Evolutionary conservation across 768 basidiomycete genomes (phyloP), one percentile per base, ranked within the genome.

Genomic region (Hericium rajendrae): DNA sequence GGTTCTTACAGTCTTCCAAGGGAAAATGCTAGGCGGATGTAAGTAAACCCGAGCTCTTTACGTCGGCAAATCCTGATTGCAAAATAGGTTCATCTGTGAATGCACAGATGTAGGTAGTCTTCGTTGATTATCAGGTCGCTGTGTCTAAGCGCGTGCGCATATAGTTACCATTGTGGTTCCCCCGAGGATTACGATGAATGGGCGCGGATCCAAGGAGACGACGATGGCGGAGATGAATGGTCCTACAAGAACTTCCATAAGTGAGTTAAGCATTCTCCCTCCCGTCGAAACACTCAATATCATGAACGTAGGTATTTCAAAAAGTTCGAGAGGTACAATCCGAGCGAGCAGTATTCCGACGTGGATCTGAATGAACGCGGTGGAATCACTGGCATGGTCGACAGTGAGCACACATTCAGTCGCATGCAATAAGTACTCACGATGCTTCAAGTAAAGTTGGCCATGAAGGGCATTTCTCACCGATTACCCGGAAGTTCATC

Each of bases 11-110:
- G 40, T 15, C 12, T 11, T 12, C 8, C 20, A 13, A 87, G 86
- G 71, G 1, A 86, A 82, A 64, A 72, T 89, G 66, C 76, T 90
- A 6, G 87, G 87, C 24, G 87, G 87, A 65, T 89, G 87, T 84
- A 64, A 68, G 82, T 73, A 10, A 24, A 39, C 5, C 59, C 40
- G 53, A 4, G 43, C 3, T 54, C 55, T 9, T 32, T 55, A 0
- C 18, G 3, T 18, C 16, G 4, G 9, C 50, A 13, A 32, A 20
- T 24, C 13, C 48, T 39, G 24, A 20, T 38, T 26, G 39, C 40
- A 51, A 38, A 37, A 15, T 48, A 84, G 81, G 82, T 56, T 82
- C 83, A 3, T 75, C 83, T 2, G 78, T 86, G 50, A 88, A 89
- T 62, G 86, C 85, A 0, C 68, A 70, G 67, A 74, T 80, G 78